These are phyloP conservation scores for Magnaporthiopsis rhizophila DNA, from an alignment of 2,329 filamentous ascomycete species.

Conservation along the genomic window DNA sequence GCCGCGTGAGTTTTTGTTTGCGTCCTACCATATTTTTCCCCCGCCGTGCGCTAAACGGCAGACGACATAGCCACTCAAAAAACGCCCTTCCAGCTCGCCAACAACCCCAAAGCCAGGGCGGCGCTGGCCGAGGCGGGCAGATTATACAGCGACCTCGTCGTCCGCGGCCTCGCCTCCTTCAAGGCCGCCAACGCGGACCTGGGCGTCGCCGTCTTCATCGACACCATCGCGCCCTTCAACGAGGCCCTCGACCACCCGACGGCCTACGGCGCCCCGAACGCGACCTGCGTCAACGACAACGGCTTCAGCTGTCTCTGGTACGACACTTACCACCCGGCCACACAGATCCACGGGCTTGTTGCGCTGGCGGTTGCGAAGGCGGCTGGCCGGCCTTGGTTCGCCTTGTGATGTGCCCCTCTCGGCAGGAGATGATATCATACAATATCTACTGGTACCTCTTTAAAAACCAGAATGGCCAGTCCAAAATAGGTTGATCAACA, in stretches of 20 bases:
- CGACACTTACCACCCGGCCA: slow-evolving; percentile 33
- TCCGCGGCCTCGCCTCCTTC: slow-evolving; percentile 3
- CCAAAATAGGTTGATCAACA: too few species aligned
- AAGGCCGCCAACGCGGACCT: slow-evolving; percentile 2
- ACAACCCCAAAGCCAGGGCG: slow-evolving; percentile 12
- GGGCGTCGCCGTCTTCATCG: slow-evolving; percentile 21
- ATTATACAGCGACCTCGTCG: slow-evolving; percentile 11
- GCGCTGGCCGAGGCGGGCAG: slow-evolving; percentile 5
- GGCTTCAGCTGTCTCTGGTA: slow-evolving; percentile 38
- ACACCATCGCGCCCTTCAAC: slow-evolving; percentile 33
- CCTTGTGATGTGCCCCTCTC: too few species aligned
- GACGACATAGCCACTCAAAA: slow-evolving; percentile 29
- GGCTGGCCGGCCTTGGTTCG: background rate
- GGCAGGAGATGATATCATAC: too few species aligned
- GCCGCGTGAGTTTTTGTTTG: slow-evolving; percentile 34
- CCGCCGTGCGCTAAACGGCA: too few species aligned
- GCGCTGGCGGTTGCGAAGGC: slow-evolving; percentile 26
- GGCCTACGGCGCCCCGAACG: slow-evolving; percentile 32
- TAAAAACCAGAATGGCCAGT: too few species aligned
- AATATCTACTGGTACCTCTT: too few species aligned
- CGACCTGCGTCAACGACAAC: slow-evolving; percentile 31
- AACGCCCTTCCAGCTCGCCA: slow-evolving; percentile 25
- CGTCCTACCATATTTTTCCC: too few species aligned
- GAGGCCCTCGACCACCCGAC: slow-evolving; percentile 31
- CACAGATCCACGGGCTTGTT: slow-evolving; percentile 31